phyloP scores from a whole-genome alignment of 139 green algal species.

The Asterochloris sp. region DNA sequence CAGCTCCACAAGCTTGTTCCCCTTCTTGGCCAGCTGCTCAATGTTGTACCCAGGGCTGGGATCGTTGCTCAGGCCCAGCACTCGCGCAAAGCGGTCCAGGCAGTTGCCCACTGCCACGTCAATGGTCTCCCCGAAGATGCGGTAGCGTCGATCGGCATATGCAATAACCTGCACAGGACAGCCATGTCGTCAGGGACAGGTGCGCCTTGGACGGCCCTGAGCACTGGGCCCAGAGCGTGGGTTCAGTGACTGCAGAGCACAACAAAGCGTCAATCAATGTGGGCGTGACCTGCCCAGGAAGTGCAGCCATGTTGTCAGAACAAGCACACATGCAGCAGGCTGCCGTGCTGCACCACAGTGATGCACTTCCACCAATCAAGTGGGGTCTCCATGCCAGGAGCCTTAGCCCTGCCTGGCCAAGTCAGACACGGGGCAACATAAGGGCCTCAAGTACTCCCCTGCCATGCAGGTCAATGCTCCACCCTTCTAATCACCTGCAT shows the following conservation, averaged over 20 bases:
- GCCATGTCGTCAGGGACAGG: background rate
- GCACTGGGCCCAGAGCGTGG: background rate
- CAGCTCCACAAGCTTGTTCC: conserved; percentile 70
- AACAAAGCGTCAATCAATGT: background rate
- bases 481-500: no score
- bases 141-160: conserved; percentile 76
- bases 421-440: no score
- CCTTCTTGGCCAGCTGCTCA: conserved; percentile 86
- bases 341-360: no score
- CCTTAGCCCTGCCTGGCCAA: no score
- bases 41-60: conserved; percentile 91
- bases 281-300: background rate
- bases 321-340: no score
- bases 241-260: background rate
- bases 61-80: conserved; percentile 75
- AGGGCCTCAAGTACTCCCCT: no score
- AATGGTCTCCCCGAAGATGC: conserved; percentile 95
- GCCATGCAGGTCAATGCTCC: no score
- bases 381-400: no score
- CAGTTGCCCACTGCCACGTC: conserved; percentile 93
- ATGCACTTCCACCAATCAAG: no score
- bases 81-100: conserved; percentile 84
- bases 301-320: no score
- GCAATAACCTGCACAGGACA: conserved; percentile 74
- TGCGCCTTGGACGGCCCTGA: background rate